These are phyloP conservation scores for Veloboletus limbatus DNA, from an alignment of 1,284 basidiomycete species.

Conservation along the genomic window DNA sequence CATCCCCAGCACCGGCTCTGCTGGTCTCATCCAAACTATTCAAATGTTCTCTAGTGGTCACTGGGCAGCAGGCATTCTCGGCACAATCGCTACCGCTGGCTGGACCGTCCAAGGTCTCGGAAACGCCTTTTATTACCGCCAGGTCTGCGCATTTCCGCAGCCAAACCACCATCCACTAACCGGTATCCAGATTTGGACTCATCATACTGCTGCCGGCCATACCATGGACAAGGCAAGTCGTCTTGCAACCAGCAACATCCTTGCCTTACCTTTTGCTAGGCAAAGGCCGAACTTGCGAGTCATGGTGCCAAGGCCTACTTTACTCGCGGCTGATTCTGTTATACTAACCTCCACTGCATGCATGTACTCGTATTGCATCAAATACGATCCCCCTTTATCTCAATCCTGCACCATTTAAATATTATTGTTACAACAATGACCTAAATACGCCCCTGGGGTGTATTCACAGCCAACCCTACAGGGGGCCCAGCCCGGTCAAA, in stretches of 20 bases:
- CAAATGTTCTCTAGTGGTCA: slow-evolving; percentile 63
- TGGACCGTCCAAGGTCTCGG: slow-evolving; percentile 88
- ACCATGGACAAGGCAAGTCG: slow-evolving; percentile 71
- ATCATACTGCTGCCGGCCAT: slow-evolving; percentile 81
- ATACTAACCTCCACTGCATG: slow-evolving; percentile 7
- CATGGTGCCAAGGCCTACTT: slow-evolving; percentile 90
- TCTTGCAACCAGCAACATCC: background rate
- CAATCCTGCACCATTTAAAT: slow-evolving; percentile 14
- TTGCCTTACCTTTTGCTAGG: slow-evolving; percentile 43
- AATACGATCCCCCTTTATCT: slow-evolving; percentile 1
- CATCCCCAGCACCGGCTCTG: slow-evolving; percentile 88
- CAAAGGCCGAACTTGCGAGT: slow-evolving; percentile 79
- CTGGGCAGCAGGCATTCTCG: slow-evolving; percentile 76
- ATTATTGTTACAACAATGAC: slow-evolving; percentile 20
- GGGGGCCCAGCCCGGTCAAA: slow-evolving; percentile 1
- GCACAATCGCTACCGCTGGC: slow-evolving; percentile 77
- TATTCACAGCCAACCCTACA: background rate
- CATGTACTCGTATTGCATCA: slow-evolving; percentile 22
- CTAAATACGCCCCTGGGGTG: slow-evolving; percentile 1
- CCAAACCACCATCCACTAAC: slow-evolving; percentile 9
- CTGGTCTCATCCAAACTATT: slow-evolving; percentile 93
- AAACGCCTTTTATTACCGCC: slow-evolving; percentile 78
- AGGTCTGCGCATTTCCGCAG: slow-evolving; percentile 45
- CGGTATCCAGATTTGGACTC: slow-evolving; percentile 70
- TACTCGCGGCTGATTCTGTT: slow-evolving; percentile 57